Base-by-base conservation (phyloP, 2,329 filamentous ascomycete species). In the Talaromyces sp. region DNA sequence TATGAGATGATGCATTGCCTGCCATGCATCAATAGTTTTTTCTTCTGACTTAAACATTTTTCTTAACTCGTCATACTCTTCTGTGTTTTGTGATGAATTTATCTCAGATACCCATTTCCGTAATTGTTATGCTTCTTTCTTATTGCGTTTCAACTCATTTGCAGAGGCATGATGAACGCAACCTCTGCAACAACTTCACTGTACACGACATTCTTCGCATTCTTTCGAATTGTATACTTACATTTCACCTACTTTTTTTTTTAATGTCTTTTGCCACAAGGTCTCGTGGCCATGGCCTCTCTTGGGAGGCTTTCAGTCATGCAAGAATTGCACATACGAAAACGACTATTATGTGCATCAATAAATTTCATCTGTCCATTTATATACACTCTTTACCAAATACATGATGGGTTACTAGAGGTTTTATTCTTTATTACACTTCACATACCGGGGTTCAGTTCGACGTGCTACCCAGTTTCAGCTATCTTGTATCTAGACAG, bases 81-180 rank as follows among this genome's bases (percentile, higher is more conserved):
- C 61, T 52, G 19, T 58, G 31, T 56, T 63, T 47, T 43, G 27
- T 63, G 61, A 47, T 63, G 50, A 59, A 33, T 59, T 43, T 63
- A 56, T 57, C 50, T 39, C 61, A 63, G 61, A 63, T 63, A 63
- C 61, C 61, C 61, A 63, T 31, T 62, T 54, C 31, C 49, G 60
- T 54, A 62, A 49, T 35, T 37, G 60, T 57, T 54, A 4, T 31
- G 45, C 35, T 37, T 35, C n/a, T 31, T 45, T 56, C 39, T 13
- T 33, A 31, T n/a, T 22, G 9, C 47, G 54, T 35, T 11, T 27
- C 3, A 25, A 58, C 19, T 39, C 33, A 39, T 59, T n/a, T 58
- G 19, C 56, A 17, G 33, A 37, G 19, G 19, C 7, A 31, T 31
- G 27, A 31, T 31, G 27, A 31, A 31, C 7, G 27, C 27, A 31